phyloP scores from a whole-genome alignment of 768 basidiomycete species.

The Leccinum obscurum region DNA sequence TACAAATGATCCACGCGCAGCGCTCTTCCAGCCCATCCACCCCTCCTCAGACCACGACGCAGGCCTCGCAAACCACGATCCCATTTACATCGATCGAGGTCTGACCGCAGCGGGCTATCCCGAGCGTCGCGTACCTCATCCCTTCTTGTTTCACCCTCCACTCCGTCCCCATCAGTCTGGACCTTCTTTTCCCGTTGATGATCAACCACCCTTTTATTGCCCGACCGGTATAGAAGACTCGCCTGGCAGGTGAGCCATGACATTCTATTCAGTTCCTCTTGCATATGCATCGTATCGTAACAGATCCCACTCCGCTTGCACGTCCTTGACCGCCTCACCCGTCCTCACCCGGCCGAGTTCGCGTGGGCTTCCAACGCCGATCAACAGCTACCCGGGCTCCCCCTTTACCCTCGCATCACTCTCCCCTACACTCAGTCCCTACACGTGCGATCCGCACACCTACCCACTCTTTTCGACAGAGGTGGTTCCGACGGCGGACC shows the following conservation, averaged over 20 bases:
- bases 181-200: background rate
- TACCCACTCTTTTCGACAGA: background rate
- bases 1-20: conserved; percentile 54
- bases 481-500: background rate
- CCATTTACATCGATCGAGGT: background rate
- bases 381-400: conserved; percentile 1
- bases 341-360: conserved; percentile 1
- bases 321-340: conserved; percentile 9
- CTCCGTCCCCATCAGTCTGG: background rate
- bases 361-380: conserved; percentile 2
- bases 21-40: conserved; percentile 18
- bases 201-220: background rate
- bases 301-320: conserved; percentile 9
- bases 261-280: background rate
- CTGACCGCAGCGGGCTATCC: background rate
- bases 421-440: background rate
- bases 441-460: background rate
- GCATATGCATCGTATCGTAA: background rate
- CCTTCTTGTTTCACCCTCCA: background rate
- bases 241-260: background rate
- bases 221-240: conserved; percentile 4
- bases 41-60: background rate
- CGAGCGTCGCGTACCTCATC: background rate
- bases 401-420: background rate
- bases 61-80: background rate